These are phyloP conservation scores for Pseudopithomyces chartarum DNA, from an alignment of 2,329 filamentous ascomycete species.

Conservation along the genomic window DNA sequence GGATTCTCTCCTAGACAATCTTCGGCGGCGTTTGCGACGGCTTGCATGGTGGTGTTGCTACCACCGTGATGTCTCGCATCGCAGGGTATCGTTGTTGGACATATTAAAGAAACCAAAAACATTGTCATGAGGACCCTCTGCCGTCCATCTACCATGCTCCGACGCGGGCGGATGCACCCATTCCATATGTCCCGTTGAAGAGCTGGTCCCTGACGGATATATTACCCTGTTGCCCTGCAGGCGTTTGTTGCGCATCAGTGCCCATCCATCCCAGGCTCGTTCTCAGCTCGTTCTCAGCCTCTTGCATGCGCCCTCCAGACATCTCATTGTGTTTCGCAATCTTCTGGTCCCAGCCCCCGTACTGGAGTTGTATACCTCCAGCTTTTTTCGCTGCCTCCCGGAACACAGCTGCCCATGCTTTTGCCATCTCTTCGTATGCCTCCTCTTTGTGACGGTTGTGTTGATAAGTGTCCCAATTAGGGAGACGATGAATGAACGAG, in stretches of 20 bases:
- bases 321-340: conserved; percentile 85
- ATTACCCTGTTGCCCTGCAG: conserved; percentile 30
- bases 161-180: conserved; percentile 59
- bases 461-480: conserved; percentile 86
- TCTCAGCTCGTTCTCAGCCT: conserved; percentile 78
- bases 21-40: neutral
- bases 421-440: conserved; percentile 93
- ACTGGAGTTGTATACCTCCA: conserved; percentile 86
- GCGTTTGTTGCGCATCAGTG: conserved; percentile 35
- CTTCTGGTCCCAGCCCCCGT: conserved; percentile 90
- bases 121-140: neutral
- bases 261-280: conserved; percentile 80
- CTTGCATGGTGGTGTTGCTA: neutral
- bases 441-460: conserved; percentile 93
- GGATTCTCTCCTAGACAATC: neutral
- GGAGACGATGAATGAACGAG: conserved; percentile 84
- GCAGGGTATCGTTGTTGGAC: conserved; percentile 8
- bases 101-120: neutral
- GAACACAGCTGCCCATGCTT: conserved; percentile 90
- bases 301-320: conserved; percentile 79
- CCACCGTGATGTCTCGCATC: neutral
- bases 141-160: conserved; percentile 56
- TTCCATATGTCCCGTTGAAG: conserved; percentile 61
- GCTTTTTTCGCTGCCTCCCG: conserved; percentile 89
- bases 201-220: conserved; percentile 53